phyloP scores from a whole-genome alignment of 129 eudicot genomes.

The Mikania micrantha region DNA sequence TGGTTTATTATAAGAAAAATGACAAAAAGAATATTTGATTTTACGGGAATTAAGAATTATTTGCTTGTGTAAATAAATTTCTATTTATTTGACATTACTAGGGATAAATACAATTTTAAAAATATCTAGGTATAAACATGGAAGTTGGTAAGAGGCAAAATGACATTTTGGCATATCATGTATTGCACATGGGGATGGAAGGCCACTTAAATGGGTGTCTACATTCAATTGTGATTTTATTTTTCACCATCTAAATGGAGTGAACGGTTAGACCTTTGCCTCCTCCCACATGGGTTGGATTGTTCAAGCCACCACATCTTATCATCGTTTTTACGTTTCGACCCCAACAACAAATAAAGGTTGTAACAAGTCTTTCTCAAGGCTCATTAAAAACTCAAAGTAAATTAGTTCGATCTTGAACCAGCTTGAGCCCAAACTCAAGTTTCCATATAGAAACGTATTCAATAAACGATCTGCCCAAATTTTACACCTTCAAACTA shows the following conservation, averaged over 20 bases:
- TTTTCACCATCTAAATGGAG: slow-evolving; percentile 16
- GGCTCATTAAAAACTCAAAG: too few relatives aligned
- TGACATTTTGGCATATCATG: slow-evolving; percentile 22
- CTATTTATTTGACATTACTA: neutral
- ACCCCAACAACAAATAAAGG: too few relatives aligned
- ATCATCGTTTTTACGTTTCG: neutral
- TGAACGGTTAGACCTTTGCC: slow-evolving; percentile 21
- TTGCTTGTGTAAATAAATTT: neutral
- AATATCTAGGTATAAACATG: neutral
- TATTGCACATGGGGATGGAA: slow-evolving; percentile 18
- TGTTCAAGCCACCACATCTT: neutral
- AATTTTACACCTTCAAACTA: too few relatives aligned
- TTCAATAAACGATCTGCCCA: too few relatives aligned
- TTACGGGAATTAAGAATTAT: neutral
- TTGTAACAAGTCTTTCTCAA: too few relatives aligned
- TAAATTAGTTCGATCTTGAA: too few relatives aligned
- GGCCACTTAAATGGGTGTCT: slow-evolving; percentile 14
- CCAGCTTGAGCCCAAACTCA: too few relatives aligned
- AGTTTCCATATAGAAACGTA: too few relatives aligned
- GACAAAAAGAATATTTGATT: neutral
- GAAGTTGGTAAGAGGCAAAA: slow-evolving; percentile 8
- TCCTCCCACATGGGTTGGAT: slow-evolving; percentile 19
- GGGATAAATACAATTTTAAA: neutral
- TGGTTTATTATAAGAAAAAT: neutral
- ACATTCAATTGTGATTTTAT: slow-evolving; percentile 16